Base-by-base conservation (phyloP, 2,329 filamentous ascomycete genomes). In the Phialocephala sp. region DNA sequence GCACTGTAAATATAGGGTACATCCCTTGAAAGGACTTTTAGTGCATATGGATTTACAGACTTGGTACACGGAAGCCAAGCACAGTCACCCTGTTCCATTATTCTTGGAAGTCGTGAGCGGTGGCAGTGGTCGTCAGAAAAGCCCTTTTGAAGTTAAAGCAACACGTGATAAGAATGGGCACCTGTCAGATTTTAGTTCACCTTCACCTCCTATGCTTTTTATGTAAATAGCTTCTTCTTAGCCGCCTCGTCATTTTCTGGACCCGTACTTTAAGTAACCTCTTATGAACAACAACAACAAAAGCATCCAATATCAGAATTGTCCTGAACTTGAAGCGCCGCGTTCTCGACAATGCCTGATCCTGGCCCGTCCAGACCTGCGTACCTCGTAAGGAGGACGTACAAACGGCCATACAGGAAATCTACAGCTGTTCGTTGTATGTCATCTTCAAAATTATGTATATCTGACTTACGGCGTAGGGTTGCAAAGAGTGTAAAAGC, bases 401-500 rank as follows among this genome's bases (percentile, higher is more conserved):
- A 61, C 18, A 61, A 61, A 22, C 35, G 52, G 22, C 54, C 59
- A 15, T 54, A 61, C 47, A 55, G 47, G 32, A 50, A 50, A n/a
- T 24, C 32, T 4, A 54, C 59, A 3, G 1, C 54, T 11, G 50
- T 35, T 32, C n/a, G n/a, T 11, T 22, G 3, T 8, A 2, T 35
- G 11, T 12, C 50, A 18, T 24, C 15, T n/a, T 18, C 11, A 54
- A 1, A 6, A 3, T n/a, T 32, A 2, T 11, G 18, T 24, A 55
- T 55, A 27, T 55, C 52, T 66, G n/a, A 66, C n/a, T 43, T 24
- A 9, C 20, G 14, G 27, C 47, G 6, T 22, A 66, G 60, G 66
- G 66, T 2, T 68, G 66, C 55, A 65, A 52, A 27, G 45, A 61
- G 47, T 68, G 66, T 35, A 68, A 68, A 58, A 20, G 39, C 20